A percentile compares a stretch with the other conserved stretches of the same genome.
Evolutionary conservation across 2,329 filamentous ascomycete species (phyloP).

Genomic region (Colletotrichum simmondsii): DNA sequence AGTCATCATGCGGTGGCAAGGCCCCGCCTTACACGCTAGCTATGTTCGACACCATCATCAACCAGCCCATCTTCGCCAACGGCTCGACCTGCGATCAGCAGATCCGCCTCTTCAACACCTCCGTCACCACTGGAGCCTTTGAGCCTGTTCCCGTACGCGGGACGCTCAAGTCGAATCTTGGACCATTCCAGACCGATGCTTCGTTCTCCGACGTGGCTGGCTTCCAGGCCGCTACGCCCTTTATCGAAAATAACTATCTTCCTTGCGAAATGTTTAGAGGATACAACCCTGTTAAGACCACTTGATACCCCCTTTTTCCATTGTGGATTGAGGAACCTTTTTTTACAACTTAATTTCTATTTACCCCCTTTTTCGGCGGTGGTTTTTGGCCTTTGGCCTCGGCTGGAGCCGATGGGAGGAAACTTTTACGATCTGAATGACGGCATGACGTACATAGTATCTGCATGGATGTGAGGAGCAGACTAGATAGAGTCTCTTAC

Average conservation of each 20-base stretch:
- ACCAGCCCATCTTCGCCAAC: slow-evolving; percentile 61
- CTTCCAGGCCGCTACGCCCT: slow-evolving; percentile 34
- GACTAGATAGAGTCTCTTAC: background rate
- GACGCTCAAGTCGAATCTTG: slow-evolving; percentile 38
- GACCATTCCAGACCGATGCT: slow-evolving; percentile 37
- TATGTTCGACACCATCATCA: slow-evolving; percentile 63
- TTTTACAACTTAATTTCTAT: background rate
- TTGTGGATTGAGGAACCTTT: background rate
- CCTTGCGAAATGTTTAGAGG: slow-evolving; percentile 35
- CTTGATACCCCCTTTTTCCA: slow-evolving; percentile 22
- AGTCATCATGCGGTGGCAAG: background rate
- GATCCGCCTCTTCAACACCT: slow-evolving; percentile 57
- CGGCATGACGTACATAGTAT: slow-evolving; percentile 3
- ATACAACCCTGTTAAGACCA: slow-evolving; percentile 30
- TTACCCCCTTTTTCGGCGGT: background rate
- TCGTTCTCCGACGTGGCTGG: slow-evolving; percentile 25
- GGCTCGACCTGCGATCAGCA: slow-evolving; percentile 55
- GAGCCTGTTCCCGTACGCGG: slow-evolving; percentile 42
- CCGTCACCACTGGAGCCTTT: slow-evolving; percentile 45
- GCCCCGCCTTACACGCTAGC: slow-evolving; percentile 48
- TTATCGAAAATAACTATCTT: slow-evolving; percentile 37
- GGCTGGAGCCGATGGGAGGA: background rate
- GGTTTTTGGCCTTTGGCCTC: background rate
- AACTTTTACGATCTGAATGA: slow-evolving; percentile 16
- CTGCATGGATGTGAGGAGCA: background rate